phyloP scores from a whole-genome alignment of 1,284 basidiomycete genomes.

The Kwoniella shivajii region DNA sequence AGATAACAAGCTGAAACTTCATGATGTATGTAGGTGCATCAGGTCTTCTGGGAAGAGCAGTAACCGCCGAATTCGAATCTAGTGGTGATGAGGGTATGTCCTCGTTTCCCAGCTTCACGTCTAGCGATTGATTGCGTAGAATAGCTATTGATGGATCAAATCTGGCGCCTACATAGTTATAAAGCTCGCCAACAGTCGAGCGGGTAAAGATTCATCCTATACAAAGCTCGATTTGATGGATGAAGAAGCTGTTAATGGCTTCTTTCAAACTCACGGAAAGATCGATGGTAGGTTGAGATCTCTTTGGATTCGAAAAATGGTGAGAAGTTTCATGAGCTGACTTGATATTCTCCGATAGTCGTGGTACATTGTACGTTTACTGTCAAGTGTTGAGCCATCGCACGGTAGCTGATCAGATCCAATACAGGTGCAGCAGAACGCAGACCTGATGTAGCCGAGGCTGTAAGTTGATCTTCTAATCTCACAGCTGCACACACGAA shows the following conservation, averaged over 20 bases:
- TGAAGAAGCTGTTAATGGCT: constrained; percentile 47
- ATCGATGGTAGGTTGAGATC: constrained; percentile 44
- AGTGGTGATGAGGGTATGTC: constrained; percentile 36
- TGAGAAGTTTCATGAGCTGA: not conserved
- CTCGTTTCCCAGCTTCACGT: not conserved
- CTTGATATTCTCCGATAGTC: constrained; percentile 24
- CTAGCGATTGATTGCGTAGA: not conserved
- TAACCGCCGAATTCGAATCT: constrained; percentile 37
- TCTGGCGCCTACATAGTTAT: constrained; percentile 35
- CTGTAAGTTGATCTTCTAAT: constrained; percentile 29
- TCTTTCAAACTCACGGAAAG: constrained; percentile 43
- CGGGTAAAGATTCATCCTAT: constrained; percentile 37
- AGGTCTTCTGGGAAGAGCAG: constrained; percentile 58
- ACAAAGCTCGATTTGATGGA: constrained; percentile 57
- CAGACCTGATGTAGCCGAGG: constrained; percentile 53
- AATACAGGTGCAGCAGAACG: constrained; percentile 56
- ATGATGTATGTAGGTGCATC: constrained; percentile 52
- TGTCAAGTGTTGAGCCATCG: not conserved
- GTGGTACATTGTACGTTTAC: constrained; percentile 54
- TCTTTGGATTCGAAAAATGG: not conserved
- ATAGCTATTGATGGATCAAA: not conserved
- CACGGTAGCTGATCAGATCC: not conserved
- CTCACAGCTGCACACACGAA: not conserved
- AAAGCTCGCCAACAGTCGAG: constrained; percentile 54
- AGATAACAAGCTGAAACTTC: not conserved